phyloP scores from a whole-genome alignment of 371 early-diverging fungal species.

The Sporodiniella umbellata region DNA sequence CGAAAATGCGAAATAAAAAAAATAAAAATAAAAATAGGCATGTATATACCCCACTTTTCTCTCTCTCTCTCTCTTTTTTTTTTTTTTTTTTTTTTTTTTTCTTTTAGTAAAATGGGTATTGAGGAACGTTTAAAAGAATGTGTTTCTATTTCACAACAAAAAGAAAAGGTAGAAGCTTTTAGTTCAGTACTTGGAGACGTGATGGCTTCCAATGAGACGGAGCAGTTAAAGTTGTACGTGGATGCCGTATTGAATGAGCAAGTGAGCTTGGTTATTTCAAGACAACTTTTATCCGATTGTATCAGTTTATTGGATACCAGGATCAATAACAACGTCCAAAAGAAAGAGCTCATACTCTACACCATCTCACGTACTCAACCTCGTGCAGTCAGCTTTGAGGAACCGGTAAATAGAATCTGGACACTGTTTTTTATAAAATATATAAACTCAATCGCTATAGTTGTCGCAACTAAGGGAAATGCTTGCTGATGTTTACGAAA shows the following conservation, averaged over 20 bases:
- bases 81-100: conserved; percentile 1
- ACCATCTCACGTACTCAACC: conserved; percentile 60
- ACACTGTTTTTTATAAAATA: not conserved
- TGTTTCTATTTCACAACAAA: conserved; percentile 33
- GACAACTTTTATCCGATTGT: conserved; percentile 73
- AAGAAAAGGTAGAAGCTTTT: conserved; percentile 41
- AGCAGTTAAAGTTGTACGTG: conserved; percentile 45
- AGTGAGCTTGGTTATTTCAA: conserved; percentile 71
- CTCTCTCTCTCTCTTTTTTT: not conserved
- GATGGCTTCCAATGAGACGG: conserved; percentile 18
- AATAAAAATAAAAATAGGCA: not conserved
- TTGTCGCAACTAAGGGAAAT: conserved; percentile 72
- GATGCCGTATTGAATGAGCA: conserved; percentile 68
- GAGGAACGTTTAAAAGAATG: conserved; percentile 26
- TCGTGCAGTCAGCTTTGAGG: conserved; percentile 84
- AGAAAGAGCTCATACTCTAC: conserved; percentile 52
- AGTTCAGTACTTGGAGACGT: conserved; percentile 27
- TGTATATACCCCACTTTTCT: not conserved
- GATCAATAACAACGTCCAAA: conserved; percentile 35
- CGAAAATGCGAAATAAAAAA: conserved; percentile 18
- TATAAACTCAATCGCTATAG: conserved; percentile 22
- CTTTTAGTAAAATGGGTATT: conserved; percentile 22
- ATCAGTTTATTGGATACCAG: conserved; percentile 30
- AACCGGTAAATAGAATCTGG: conserved; percentile 72
- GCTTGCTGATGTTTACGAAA: conserved; percentile 70